phyloP scores from a whole-genome alignment of 768 basidiomycete genomes.

The Naganishia kalamii region DNA sequence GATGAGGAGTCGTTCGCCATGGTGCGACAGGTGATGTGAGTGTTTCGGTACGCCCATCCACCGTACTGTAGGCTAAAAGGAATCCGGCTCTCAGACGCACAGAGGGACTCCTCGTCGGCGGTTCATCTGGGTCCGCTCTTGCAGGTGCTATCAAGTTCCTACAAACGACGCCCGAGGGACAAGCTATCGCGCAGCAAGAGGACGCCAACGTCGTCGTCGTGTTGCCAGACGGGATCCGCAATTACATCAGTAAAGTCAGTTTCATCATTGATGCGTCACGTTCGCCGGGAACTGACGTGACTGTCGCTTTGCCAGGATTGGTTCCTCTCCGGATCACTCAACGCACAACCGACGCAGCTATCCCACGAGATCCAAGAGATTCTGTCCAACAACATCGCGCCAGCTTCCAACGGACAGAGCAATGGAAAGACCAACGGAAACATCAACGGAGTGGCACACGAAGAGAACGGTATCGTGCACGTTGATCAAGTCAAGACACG shows the following conservation, averaged over 20 bases:
- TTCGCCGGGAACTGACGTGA: not conserved
- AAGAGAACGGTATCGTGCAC: not conserved
- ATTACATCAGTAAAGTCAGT: constrained; percentile 25
- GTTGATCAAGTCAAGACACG: constrained; percentile 4
- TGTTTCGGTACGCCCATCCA: not conserved
- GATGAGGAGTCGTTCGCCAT: constrained; percentile 75
- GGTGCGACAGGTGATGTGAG: constrained; percentile 62
- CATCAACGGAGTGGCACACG: not conserved
- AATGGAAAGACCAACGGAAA: not conserved
- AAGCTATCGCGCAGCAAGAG: constrained; percentile 54
- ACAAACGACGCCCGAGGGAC: constrained; percentile 59
- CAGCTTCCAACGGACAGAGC: not conserved
- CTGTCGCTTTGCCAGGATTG: not conserved
- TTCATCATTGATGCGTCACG: not conserved
- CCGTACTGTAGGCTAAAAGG: not conserved
- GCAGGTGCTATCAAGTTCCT: constrained; percentile 73
- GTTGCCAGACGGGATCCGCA: constrained; percentile 66
- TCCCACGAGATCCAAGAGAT: constrained; percentile 6
- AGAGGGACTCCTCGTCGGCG: constrained; percentile 87
- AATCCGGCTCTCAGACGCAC: constrained; percentile 49
- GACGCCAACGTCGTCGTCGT: constrained; percentile 84
- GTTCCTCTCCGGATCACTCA: constrained; percentile 13
- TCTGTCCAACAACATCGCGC: not conserved
- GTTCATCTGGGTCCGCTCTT: constrained; percentile 82
- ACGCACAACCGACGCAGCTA: not conserved